These are phyloP conservation scores for Pyricularia pennisetigena DNA, from an alignment of 2,329 filamentous ascomycete species.

Conservation along the genomic window DNA sequence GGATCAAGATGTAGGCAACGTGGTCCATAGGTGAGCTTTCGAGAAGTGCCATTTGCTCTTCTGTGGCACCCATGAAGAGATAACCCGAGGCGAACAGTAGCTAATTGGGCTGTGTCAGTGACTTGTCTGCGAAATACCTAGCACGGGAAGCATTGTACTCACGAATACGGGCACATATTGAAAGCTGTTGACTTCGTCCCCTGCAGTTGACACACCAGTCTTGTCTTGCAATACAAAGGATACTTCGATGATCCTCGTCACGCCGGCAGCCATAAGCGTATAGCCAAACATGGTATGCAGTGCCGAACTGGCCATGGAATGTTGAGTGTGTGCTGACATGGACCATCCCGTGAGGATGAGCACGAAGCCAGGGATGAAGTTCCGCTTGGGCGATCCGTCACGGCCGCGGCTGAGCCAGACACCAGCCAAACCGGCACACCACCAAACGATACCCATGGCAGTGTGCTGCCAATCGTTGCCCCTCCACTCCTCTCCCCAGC, in stretches of 20 bases:
- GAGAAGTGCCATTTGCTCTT: conserved; percentile 85
- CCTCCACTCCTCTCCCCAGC: conserved; percentile 84
- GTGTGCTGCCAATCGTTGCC: conserved; percentile 96
- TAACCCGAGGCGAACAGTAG: conserved; percentile 87
- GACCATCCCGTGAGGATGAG: conserved; percentile 89
- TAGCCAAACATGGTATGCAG: conserved; percentile 89
- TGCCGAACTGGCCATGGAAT: conserved; percentile 73
- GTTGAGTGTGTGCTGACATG: conserved; percentile 87
- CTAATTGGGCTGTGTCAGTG: conserved; percentile 31
- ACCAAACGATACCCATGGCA: conserved; percentile 99
- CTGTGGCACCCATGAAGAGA: conserved; percentile 94
- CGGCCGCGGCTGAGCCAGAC: conserved; percentile 84
- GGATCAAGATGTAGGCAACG: conserved; percentile 83
- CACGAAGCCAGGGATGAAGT: conserved; percentile 86
- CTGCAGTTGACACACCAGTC: conserved; percentile 53
- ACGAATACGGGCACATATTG: conserved; percentile 45
- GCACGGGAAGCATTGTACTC: conserved; percentile 29
- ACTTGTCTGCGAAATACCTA: neutral
- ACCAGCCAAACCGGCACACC: conserved; percentile 83
- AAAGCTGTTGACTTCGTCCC: conserved; percentile 55
- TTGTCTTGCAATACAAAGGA: conserved; percentile 75
- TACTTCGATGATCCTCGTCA: conserved; percentile 82
- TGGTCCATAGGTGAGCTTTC: conserved; percentile 68
- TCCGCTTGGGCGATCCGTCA: conserved; percentile 78
- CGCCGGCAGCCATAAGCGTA: conserved; percentile 82